phyloP scores from a whole-genome alignment of 1,284 basidiomycete species.

The Cutaneotrichosporon mucoides region DNA sequence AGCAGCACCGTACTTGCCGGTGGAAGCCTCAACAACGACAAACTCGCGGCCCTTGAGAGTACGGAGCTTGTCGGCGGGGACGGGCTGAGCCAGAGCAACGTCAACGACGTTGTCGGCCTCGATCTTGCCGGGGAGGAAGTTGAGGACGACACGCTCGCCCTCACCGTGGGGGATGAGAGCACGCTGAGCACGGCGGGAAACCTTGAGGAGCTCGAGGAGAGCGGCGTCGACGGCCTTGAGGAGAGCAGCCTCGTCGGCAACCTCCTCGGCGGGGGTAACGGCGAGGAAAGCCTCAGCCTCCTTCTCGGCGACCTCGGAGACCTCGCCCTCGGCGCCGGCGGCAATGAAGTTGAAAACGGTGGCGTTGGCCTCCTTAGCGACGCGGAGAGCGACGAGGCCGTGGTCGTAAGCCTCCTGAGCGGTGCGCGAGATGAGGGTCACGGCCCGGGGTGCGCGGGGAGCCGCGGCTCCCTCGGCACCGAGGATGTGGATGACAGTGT shows the following conservation, averaged over 20 bases:
- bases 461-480: constrained; percentile 31
- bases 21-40: constrained; percentile 77
- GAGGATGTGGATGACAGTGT: constrained; percentile 36
- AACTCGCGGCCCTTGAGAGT: constrained; percentile 64
- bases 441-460: constrained; percentile 36
- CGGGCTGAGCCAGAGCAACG: constrained; percentile 63
- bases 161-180: constrained; percentile 54
- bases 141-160: constrained; percentile 65
- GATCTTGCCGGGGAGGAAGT: constrained; percentile 59
- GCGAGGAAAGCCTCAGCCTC: constrained; percentile 49
- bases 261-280: neutral
- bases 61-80: constrained; percentile 63
- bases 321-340: constrained; percentile 47
- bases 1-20: constrained; percentile 76
- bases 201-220: constrained; percentile 59
- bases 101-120: constrained; percentile 55
- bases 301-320: constrained; percentile 54
- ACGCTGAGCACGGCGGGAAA: constrained; percentile 60
- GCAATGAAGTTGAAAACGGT: constrained; percentile 75
- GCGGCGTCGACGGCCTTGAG: constrained; percentile 62
- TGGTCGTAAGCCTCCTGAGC: constrained; percentile 68
- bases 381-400: constrained; percentile 63
- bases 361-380: constrained; percentile 59
- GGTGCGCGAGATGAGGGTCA: constrained; percentile 61
- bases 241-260: constrained; percentile 35